phyloP scores from a whole-genome alignment of 2,329 filamentous ascomycete species.

The Pseudocercospora musae region DNA sequence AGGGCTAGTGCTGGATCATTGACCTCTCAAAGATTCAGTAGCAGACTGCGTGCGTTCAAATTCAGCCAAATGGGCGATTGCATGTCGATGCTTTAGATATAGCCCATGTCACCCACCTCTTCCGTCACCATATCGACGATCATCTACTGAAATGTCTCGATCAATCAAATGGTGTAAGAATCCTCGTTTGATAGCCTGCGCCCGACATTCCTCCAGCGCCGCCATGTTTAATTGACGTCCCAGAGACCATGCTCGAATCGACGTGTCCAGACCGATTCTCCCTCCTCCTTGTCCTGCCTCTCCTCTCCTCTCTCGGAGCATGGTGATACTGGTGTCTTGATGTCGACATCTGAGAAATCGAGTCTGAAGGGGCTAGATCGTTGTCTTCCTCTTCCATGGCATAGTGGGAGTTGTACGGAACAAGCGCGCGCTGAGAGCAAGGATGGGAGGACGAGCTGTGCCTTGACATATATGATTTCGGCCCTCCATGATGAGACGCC shows the following conservation, averaged over 20 bases:
- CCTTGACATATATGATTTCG: not conserved
- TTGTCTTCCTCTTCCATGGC: not conserved
- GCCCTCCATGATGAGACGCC: not conserved
- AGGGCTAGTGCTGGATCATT: too few species aligned
- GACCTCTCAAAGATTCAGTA: too few species aligned
- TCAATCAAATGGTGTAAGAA: constrained; percentile 5
- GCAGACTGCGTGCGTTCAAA: too few species aligned
- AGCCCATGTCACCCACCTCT: not conserved
- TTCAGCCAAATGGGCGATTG: too few species aligned
- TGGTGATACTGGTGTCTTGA: not conserved
- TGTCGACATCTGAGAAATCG: constrained; percentile 8
- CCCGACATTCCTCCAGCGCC: not conserved
- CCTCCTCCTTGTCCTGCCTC: constrained; percentile 9
- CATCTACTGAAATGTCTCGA: not conserved
- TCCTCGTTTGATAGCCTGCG: constrained; percentile 4
- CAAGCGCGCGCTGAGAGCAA: not conserved
- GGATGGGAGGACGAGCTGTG: not conserved
- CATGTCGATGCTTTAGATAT: not conserved
- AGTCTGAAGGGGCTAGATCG: constrained; percentile 4
- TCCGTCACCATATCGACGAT: not conserved
- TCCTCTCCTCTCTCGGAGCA: constrained; percentile 7
- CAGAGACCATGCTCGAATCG: not conserved
- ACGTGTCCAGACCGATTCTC: not conserved
- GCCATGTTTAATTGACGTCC: not conserved
- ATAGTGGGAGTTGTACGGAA: not conserved